Conservation (phyloP, 345 rosid species). For the Rhizophora mangle region DNA sequence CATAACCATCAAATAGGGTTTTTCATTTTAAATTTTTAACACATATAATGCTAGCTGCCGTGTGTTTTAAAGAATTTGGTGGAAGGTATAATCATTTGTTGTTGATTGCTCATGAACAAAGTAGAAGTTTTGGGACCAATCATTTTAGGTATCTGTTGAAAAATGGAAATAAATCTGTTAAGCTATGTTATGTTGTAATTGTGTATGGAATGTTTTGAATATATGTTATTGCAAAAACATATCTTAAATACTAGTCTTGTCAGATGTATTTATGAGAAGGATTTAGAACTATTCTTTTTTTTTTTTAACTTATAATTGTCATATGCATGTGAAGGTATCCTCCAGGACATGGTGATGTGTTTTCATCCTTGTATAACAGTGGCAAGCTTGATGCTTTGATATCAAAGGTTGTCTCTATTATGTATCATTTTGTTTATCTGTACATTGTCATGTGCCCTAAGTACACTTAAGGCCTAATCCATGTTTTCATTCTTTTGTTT, state of each 20-base stretch:
- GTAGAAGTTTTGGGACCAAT: neutral
- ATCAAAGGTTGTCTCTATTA: constrained; percentile 50
- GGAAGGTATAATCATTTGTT: neutral
- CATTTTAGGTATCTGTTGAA: neutral
- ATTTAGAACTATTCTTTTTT: neutral
- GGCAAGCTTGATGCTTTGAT: constrained; percentile 86
- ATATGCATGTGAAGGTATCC: constrained; percentile 66
- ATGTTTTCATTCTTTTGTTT: neutral
- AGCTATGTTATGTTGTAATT: too few relatives aligned
- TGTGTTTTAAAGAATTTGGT: neutral
- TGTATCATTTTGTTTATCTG: neutral
- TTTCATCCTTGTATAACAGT: constrained; percentile 79
- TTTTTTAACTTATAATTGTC: neutral
- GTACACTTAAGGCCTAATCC: neutral
- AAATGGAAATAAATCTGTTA: neutral
- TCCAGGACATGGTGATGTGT: constrained; percentile 98
- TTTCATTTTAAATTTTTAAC: neutral
- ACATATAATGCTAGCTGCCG: neutral
- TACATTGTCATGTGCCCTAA: neutral
- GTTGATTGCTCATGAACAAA: neutral
- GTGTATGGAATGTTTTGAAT: too few relatives aligned
- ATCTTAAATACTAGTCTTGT: neutral
- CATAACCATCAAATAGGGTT: neutral
- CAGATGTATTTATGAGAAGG: neutral
- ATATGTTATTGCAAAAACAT: too few relatives aligned